Conservation (phyloP, 148 eudicot genomes). For the Oxyria digyna region DNA sequence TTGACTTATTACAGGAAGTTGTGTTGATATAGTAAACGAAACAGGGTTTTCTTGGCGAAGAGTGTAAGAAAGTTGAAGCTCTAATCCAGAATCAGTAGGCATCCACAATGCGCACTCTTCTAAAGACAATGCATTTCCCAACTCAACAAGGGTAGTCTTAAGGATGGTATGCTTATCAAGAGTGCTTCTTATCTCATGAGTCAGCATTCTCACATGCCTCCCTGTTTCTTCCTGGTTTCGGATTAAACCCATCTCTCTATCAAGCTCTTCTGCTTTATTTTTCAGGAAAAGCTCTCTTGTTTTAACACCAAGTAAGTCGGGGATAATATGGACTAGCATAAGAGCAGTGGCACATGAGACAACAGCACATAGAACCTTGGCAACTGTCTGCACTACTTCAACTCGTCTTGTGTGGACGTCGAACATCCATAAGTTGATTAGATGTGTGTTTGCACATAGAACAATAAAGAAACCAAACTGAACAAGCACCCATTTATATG, state of each 20-base stretch:
- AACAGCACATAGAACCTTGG: conserved; percentile 67
- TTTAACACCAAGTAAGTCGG: conserved; percentile 80
- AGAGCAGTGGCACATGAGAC: conserved; percentile 95
- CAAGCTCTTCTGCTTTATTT: conserved; percentile 89
- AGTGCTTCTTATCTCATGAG: conserved; percentile 47
- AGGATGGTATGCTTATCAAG: conserved; percentile 86
- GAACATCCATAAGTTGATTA: conserved; percentile 82
- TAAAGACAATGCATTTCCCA: conserved; percentile 76
- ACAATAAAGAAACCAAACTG: conserved; percentile 97
- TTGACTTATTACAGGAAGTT: conserved; percentile 67
- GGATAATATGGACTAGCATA: conserved; percentile 89
- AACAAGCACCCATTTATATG: conserved; percentile 90
- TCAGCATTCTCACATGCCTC: conserved; percentile 84
- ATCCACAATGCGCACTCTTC: conserved; percentile 98
- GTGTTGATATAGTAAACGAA: conserved; percentile 72
- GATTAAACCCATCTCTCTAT: conserved; percentile 86
- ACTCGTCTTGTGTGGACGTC: conserved; percentile 55
- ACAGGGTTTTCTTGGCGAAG: conserved; percentile 78
- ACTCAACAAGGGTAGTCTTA: conserved; percentile 80
- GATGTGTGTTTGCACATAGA: conserved; percentile 89
- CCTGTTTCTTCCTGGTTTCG: conserved; percentile 97
- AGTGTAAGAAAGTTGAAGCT: conserved; percentile 80
- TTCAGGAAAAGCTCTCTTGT: conserved; percentile 86
- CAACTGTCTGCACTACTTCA: conserved; percentile 62
- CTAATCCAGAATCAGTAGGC: conserved; percentile 79